These are phyloP conservation scores for Sphaerulina populicola DNA, from an alignment of 2,329 filamentous ascomycete genomes.

Conservation along the genomic window DNA sequence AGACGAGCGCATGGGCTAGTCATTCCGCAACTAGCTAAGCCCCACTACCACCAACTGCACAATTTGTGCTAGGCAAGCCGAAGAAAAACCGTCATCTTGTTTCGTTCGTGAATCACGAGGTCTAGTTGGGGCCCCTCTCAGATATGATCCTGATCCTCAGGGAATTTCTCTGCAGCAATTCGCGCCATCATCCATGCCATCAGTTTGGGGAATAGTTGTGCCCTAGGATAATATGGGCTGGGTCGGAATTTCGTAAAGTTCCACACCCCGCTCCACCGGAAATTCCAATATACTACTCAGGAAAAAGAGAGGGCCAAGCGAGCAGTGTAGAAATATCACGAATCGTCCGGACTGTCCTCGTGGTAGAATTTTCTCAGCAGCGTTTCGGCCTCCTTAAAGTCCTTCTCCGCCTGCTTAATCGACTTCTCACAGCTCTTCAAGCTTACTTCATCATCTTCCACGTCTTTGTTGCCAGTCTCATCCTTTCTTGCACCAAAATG, in stretches of 20 bases:
- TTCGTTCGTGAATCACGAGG: background rate
- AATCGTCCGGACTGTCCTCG: conserved; percentile 13
- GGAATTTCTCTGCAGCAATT: background rate
- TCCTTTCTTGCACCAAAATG: conserved; percentile 79
- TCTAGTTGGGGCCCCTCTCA: no score
- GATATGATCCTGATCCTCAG: background rate
- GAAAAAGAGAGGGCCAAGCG: background rate
- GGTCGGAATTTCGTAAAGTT: no score
- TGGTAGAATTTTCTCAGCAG: conserved; percentile 62
- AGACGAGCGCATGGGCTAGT: background rate
- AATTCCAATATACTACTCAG: background rate
- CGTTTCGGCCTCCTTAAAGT: conserved; percentile 65
- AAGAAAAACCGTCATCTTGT: background rate
- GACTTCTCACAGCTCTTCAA: conserved; percentile 62
- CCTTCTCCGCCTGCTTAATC: conserved; percentile 62
- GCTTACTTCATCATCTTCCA: conserved; percentile 59
- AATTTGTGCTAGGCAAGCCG: background rate
- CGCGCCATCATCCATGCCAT: background rate
- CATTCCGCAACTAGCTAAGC: background rate
- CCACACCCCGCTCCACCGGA: background rate
- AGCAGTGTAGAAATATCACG: background rate
- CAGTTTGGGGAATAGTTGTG: background rate
- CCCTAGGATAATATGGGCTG: background rate
- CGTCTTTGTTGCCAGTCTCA: conserved; percentile 59
- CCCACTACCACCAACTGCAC: background rate